A percentile compares a stretch with the other conserved stretches of the same genome.
Conservation (phyloP, 176 grass and related monocot species). For the maize (Zea mays) region DNA sequence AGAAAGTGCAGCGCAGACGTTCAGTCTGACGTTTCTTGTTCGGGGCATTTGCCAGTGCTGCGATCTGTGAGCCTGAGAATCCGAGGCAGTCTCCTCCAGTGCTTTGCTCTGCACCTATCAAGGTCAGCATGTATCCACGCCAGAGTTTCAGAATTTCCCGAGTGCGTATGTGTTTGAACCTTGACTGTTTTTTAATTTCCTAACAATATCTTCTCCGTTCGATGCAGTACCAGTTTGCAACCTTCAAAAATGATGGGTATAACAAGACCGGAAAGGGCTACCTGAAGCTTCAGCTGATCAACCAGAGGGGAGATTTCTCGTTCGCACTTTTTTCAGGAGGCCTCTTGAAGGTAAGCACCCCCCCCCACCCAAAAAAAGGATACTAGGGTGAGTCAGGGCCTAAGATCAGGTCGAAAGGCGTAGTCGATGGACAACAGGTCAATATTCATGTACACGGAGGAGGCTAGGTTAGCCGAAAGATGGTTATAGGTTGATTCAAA, state of each 20-base stretch:
- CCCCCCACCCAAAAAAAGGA: background rate
- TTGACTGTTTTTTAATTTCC: background rate
- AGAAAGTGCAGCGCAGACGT: background rate
- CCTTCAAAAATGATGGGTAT: constrained; percentile 48
- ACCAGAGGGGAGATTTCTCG: constrained; percentile 78
- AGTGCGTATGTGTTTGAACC: background rate
- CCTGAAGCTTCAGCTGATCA: constrained; percentile 79
- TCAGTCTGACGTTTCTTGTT: constrained; percentile 19
- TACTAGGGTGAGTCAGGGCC: too few species aligned
- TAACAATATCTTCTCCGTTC: constrained; percentile 15
- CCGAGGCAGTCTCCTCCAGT: constrained; percentile 44
- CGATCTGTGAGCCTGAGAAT: constrained; percentile 60
- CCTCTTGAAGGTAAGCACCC: constrained; percentile 43
- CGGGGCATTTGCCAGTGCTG: constrained; percentile 46
- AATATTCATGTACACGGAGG: too few species aligned
- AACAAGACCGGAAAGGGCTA: constrained; percentile 49
- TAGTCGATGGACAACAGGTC: too few species aligned
- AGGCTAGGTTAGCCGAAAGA: too few species aligned
- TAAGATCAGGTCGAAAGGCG: too few species aligned
- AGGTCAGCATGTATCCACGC: constrained; percentile 32
- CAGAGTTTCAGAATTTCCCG: constrained; percentile 2
- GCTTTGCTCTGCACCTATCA: constrained; percentile 72
- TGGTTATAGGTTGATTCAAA: too few species aligned
- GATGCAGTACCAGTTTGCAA: constrained; percentile 62
- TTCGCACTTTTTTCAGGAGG: constrained; percentile 71